Conservation (phyloP, 768 basidiomycete species). For the Chalciporus sphaerocephalus region DNA sequence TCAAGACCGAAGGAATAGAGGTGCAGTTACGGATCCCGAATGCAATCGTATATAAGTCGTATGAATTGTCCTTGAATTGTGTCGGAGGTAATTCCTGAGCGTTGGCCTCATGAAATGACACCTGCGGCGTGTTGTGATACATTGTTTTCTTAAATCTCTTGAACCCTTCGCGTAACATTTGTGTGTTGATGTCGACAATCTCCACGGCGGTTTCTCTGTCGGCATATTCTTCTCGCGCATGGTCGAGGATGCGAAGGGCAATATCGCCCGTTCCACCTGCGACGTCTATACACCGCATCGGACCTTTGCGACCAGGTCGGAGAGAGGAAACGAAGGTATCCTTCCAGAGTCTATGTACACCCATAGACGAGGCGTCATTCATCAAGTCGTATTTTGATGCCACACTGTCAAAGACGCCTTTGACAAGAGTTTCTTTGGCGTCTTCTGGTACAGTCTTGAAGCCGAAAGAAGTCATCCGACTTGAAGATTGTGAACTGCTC, state of each 20-base stretch:
- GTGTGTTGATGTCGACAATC: slow-evolving; percentile 89
- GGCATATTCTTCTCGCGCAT: slow-evolving; percentile 81
- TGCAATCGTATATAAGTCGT: slow-evolving; percentile 97
- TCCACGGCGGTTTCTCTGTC: slow-evolving; percentile 88
- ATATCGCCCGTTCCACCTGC: slow-evolving; percentile 99
- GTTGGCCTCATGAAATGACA: slow-evolving; percentile 90
- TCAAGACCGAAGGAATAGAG: slow-evolving; percentile 79
- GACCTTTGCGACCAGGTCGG: slow-evolving; percentile 71
- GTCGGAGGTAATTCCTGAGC: slow-evolving; percentile 72
- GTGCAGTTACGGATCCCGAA: slow-evolving; percentile 99
- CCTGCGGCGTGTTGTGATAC: slow-evolving; percentile 95
- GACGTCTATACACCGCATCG: slow-evolving; percentile 84
- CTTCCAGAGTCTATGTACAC: slow-evolving; percentile 97
- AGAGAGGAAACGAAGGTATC: slow-evolving; percentile 77
- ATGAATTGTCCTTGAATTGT: slow-evolving; percentile 74
- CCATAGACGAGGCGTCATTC: slow-evolving; percentile 99
- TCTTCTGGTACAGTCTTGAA: slow-evolving; percentile 86
- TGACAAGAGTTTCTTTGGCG: slow-evolving; percentile 84
- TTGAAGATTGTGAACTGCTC: slow-evolving; percentile 14
- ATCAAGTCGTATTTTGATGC: slow-evolving; percentile 94
- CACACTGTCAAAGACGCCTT: slow-evolving; percentile 91
- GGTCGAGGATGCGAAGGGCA: slow-evolving; percentile 87
- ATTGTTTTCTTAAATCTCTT: slow-evolving; percentile 93
- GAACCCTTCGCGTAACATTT: slow-evolving; percentile 92
- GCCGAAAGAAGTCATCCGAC: slow-evolving; percentile 80